Percentiles rank a stretch among this genome's conserved stretches.
phyloP scores from a whole-genome alignment of 2,329 filamentous ascomycete species.

The Pseudovirgaria hyperparasitica region DNA sequence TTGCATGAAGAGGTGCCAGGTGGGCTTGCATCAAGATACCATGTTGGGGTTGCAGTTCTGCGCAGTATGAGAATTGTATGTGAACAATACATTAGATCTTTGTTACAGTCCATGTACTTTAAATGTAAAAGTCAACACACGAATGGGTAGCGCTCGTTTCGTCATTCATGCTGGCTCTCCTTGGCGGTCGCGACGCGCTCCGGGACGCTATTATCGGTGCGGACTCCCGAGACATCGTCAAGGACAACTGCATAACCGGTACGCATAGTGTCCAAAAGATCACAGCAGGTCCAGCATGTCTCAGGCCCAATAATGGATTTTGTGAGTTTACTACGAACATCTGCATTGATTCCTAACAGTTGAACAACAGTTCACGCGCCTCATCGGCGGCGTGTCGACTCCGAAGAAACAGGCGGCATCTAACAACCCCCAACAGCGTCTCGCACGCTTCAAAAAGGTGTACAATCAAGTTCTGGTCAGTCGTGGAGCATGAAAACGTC shows the following conservation, averaged over 20 bases:
- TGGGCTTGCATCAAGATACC: not conserved
- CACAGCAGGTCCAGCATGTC: not conserved
- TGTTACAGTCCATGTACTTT: too few species aligned
- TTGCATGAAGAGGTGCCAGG: not conserved
- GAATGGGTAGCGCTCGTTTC: not conserved
- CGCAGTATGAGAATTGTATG: too few species aligned
- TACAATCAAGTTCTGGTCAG: constrained; percentile 46
- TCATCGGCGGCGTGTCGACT: constrained; percentile 43
- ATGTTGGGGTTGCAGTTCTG: too few species aligned
- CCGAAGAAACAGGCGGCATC: constrained; percentile 36
- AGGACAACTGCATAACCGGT: not conserved
- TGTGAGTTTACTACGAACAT: not conserved
- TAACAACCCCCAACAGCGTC: constrained; percentile 46
- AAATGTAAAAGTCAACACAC: too few species aligned
- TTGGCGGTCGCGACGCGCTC: not conserved
- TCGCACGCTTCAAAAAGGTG: constrained; percentile 47
- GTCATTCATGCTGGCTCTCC: not conserved
- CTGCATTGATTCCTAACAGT: not conserved
- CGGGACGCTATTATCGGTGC: not conserved
- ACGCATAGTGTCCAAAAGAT: not conserved
- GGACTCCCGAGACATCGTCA: not conserved
- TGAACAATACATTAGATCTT: too few species aligned
- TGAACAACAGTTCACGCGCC: constrained; percentile 41
- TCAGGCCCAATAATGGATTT: not conserved
- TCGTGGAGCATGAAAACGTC: constrained; percentile 1